These are phyloP conservation scores for Nicotiana rustica DNA, from an alignment of 305 asterid genomes.

Conservation along the genomic window DNA sequence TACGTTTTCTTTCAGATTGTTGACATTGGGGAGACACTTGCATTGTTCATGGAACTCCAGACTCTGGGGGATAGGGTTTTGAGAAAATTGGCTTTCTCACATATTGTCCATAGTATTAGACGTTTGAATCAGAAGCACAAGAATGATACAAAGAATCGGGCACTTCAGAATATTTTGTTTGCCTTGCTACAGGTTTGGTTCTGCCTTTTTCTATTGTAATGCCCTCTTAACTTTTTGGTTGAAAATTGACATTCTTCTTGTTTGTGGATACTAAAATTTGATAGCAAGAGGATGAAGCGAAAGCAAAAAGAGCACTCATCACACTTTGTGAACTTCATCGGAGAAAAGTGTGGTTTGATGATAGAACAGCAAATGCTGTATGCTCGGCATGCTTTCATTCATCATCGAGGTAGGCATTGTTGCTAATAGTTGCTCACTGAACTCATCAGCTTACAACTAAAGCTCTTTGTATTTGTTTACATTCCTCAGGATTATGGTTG, in stretches of 20 bases:
- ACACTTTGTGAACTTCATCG: conserved; percentile 81
- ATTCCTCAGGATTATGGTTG: conserved; percentile 84
- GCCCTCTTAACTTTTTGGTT: conserved; percentile 28
- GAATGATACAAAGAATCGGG: conserved; percentile 77
- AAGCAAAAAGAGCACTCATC: conserved; percentile 79
- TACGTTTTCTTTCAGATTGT: conserved; percentile 57
- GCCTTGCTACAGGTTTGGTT: conserved; percentile 79
- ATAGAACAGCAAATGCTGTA: conserved; percentile 89
- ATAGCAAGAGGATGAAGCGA: conserved; percentile 88
- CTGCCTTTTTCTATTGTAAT: conserved; percentile 20
- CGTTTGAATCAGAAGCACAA: conserved; percentile 94
- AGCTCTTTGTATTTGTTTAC: conserved; percentile 30
- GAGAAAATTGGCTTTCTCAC: conserved; percentile 72
- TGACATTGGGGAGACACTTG: conserved; percentile 70
- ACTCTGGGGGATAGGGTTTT: conserved; percentile 75
- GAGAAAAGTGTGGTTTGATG: conserved; percentile 86
- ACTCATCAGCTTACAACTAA: conserved; percentile 29
- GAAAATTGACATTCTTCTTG: conserved; percentile 19
- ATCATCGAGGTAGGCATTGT: conserved; percentile 58
- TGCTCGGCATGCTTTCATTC: conserved; percentile 85
- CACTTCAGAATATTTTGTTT: conserved; percentile 78
- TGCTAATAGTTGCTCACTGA: conserved; percentile 26
- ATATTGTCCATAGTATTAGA: conserved; percentile 69
- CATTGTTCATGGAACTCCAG: conserved; percentile 91
- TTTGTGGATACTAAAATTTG: conserved; percentile 32